Conservation (phyloP, 2,329 filamentous ascomycete genomes). For the Trichophaea hybrida region DNA sequence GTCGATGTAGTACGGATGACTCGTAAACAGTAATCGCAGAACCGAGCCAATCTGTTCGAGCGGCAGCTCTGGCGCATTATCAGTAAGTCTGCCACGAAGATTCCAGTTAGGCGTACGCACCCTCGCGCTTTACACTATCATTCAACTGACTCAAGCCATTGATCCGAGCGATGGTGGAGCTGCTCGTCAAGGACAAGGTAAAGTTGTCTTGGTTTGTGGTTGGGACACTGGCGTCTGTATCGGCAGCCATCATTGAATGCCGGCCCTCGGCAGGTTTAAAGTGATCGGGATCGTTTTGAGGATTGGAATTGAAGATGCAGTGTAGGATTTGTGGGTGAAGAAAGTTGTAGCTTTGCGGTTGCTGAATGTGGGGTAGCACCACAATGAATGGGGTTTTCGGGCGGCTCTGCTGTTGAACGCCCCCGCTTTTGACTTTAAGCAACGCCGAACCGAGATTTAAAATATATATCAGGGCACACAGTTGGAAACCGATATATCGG, state of each 20-base stretch:
- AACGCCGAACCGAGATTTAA: no score
- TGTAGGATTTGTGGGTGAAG: background rate
- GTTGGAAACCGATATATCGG: no score
- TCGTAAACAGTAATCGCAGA: constrained; percentile 65
- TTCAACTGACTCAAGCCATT: constrained; percentile 42
- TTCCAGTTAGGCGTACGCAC: constrained; percentile 32
- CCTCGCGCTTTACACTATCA: constrained; percentile 42
- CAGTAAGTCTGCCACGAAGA: background rate
- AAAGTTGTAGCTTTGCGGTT: background rate
- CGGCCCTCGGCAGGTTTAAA: constrained; percentile 1
- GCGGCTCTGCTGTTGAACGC: background rate
- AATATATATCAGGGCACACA: no score
- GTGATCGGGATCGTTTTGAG: background rate
- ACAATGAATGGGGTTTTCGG: background rate
- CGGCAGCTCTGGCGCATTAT: constrained; percentile 30
- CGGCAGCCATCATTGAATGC: constrained; percentile 12
- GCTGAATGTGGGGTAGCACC: background rate
- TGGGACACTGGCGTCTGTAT: constrained; percentile 7
- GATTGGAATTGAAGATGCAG: background rate
- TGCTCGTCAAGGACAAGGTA: constrained; percentile 38
- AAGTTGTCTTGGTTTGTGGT: constrained; percentile 13
- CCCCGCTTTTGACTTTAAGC: background rate
- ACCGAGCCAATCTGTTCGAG: constrained; percentile 38
- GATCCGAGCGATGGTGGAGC: constrained; percentile 46
- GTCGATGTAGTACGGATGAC: constrained; percentile 76